These are phyloP conservation scores for Pouteria glomerata DNA, from an alignment of 148 eudicot genomes.

Conservation along the genomic window DNA sequence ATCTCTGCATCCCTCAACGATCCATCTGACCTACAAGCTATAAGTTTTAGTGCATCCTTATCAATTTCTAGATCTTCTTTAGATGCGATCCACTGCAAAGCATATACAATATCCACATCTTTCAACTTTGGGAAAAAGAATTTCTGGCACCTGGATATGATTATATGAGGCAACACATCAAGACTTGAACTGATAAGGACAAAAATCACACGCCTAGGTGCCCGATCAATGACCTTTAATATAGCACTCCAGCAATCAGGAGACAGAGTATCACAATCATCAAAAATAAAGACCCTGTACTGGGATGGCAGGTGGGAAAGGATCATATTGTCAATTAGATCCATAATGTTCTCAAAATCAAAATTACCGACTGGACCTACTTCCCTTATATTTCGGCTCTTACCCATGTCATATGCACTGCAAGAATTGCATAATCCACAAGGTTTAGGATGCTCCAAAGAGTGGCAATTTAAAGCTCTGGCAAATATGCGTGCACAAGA, in stretches of 20 bases:
- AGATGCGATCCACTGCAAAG: slow-evolving; percentile 77
- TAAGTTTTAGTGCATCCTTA: slow-evolving; percentile 79
- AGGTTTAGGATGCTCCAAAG: slow-evolving; percentile 77
- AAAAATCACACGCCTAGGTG: slow-evolving; percentile 83
- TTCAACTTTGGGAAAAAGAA: slow-evolving; percentile 92
- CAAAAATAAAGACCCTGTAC: slow-evolving; percentile 66
- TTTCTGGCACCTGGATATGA: slow-evolving; percentile 93
- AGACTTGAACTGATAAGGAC: slow-evolving; percentile 83
- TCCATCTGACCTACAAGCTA: slow-evolving; percentile 93
- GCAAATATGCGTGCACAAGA: slow-evolving; percentile 90
- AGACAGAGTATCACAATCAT: slow-evolving; percentile 77
- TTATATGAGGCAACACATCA: slow-evolving; percentile 81
- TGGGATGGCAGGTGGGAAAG: slow-evolving; percentile 51
- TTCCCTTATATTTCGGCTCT: slow-evolving; percentile 67
- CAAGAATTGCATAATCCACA: slow-evolving; percentile 85
- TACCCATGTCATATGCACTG: slow-evolving; percentile 73
- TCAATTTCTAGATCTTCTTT: slow-evolving; percentile 87
- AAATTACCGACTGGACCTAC: slow-evolving; percentile 65
- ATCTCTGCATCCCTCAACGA: slow-evolving; percentile 96
- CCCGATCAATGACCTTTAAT: slow-evolving; percentile 80
- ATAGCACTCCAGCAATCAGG: slow-evolving; percentile 80
- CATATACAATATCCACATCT: slow-evolving; percentile 80
- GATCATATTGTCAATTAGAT: slow-evolving; percentile 55
- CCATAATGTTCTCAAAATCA: slow-evolving; percentile 63
- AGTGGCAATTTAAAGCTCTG: slow-evolving; percentile 84